Base-by-base conservation (phyloP, 805 yeast genomes). In the Zygotorulaspora chibaensis region DNA sequence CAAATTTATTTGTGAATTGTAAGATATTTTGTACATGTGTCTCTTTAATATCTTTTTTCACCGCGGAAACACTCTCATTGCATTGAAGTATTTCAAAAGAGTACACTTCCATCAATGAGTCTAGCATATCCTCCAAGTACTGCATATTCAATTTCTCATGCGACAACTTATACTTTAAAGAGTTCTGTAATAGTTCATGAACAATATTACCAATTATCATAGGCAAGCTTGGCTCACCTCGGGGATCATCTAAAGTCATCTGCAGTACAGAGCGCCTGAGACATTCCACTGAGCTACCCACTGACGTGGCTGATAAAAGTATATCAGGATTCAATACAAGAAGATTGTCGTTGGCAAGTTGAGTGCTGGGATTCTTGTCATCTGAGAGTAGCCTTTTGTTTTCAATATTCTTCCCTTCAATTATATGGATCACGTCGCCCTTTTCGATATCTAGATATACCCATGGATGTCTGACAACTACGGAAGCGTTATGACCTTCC, bases 271-370 rank as follows among this genome's bases (percentile, higher is more conserved):
- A 79, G 47, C 81, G 77, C 45, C 99, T 69, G 26, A 79, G 70
- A 59, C 99, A 93, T 15, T 70, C 73, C 26, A 87, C 68, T 1
- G 91, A 83, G 35, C 84, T 84, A 1, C 96, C 83, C 1, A 89
- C 77, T 3, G 83, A 69, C 0, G 98, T 93, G 2, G 96, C 89
- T 0, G 96, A 79, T 0, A 91, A 67, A 10, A 93, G 66, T 3
- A 79, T 66, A 60, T 93, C 98, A 0, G 99, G 99, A 53, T 85
- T 78, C 75, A 93, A 76, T 16, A 91, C 74, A 25, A 90, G 64
- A n/a, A 89, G 61, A 53, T 84, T 80, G 26, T 74, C 74, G 28
- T 73, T 66, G 47, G 75, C 53, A 13, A 48, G 29, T 9, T 51
- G 52, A 1, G 65, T 61, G 9, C 47, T 38, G 0, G 64, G 61